Base-by-base conservation (phyloP, 163 green algal species). In the Chloromonas sp. region DNA sequence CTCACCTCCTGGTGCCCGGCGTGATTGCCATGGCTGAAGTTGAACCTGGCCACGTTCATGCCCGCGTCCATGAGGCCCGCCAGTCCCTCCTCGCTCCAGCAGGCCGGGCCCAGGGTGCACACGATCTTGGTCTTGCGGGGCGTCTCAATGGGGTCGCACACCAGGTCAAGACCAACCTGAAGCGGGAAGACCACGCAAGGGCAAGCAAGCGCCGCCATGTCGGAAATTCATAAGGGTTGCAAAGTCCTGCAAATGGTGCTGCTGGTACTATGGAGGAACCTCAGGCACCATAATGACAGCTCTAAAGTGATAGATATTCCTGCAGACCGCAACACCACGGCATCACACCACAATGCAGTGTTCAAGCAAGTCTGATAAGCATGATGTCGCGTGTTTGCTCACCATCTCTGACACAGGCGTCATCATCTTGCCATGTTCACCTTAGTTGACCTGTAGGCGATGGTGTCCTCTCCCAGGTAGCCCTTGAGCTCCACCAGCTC, bases 81-180 rank as follows among this genome's bases (percentile, higher is more conserved):
- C 13, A 94, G 74, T 8, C 82, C 78, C 76, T 89, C 86, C 78
- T 89, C 88, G 71, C 71, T 81, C 89, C 91, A 94, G 88, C 90
- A 93, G 71, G 88, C 90, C 66, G 93, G 93, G 0, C 93, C 93
- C 81, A 96, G 92, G 3, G 91, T 94, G 89, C 92, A 96, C 14
- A 95, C 85, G 76, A 96, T 93, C 85, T 95, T 94, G 77, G 93
- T 96, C 84, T 96, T 94, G 84, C 90, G 90, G 0, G 84, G 81
- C 71, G 89, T 91, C 61, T 89, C 78, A 77, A 89, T 85, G 77
- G 90, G 90, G 62, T 86, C 87, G 59, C 82, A 85, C 81, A 94
- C 85, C 13, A 92, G 85, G 60, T 88, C 86, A 57, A 94, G 88
- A 70, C 81, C 83, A 1, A 84, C 78, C 78, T 82, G 78, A 5